Percentiles rank a stretch among this genome's conserved stretches.
These are phyloP conservation scores for Rhizopogon salebrosus DNA, from an alignment of 768 basidiomycete species.

Conservation along the genomic window DNA sequence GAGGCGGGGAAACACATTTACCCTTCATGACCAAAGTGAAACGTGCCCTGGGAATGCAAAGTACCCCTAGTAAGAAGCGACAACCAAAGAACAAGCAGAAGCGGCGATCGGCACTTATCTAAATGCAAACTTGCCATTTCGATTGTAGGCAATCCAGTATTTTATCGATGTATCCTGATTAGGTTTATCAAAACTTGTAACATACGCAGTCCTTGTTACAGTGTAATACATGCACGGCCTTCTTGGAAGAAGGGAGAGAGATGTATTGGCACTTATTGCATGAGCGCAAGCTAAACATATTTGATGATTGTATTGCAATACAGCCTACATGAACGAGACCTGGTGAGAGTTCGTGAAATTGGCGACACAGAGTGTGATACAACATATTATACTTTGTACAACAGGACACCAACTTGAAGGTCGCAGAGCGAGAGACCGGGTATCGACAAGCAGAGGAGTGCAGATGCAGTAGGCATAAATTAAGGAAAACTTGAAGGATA, in stretches of 20 bases:
- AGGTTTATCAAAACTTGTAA: too few species aligned
- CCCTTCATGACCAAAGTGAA: slow-evolving; percentile 48
- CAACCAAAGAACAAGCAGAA: not conserved
- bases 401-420: slow-evolving; percentile 3
- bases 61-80: slow-evolving; percentile 29
- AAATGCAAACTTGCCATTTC: not conserved
- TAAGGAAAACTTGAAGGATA: not conserved
- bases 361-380: slow-evolving; percentile 17
- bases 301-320: not conserved
- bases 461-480: slow-evolving; percentile 1
- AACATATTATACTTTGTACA: slow-evolving; percentile 18
- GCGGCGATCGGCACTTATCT: not conserved
- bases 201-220: too few species aligned
- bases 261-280: too few species aligned
- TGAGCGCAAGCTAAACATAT: not conserved
- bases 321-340: not conserved
- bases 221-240: too few species aligned
- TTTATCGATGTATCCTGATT: too few species aligned
- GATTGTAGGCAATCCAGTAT: too few species aligned
- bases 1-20: slow-evolving; percentile 35
- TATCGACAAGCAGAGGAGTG: not conserved
- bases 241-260: too few species aligned
- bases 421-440: slow-evolving; percentile 4
- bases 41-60: slow-evolving; percentile 46
- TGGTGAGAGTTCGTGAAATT: slow-evolving; percentile 5